These are phyloP conservation scores for Grigorovia humatica DNA, from an alignment of 805 yeast species.

Conservation along the genomic window DNA sequence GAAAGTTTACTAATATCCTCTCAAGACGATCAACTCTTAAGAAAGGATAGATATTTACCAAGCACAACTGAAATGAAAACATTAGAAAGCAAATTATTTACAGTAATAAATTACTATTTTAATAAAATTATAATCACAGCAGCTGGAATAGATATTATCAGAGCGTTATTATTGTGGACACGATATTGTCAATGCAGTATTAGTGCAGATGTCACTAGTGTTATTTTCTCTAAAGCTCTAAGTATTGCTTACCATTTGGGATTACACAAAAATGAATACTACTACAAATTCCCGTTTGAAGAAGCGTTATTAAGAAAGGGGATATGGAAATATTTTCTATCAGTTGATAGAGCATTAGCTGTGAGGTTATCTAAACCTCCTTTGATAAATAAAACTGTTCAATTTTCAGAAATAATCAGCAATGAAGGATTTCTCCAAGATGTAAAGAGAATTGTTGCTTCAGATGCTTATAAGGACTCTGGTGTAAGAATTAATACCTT, in stretches of 20 bases:
- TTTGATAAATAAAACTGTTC: conserved; percentile 4
- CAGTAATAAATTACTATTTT: conserved; percentile 38
- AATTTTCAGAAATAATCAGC: conserved; percentile 3
- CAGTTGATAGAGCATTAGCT: conserved; percentile 7
- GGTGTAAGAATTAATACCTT: not conserved
- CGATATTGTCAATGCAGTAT: conserved; percentile 24
- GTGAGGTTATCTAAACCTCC: conserved; percentile 8
- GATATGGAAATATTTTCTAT: conserved; percentile 36
- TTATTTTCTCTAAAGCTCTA: conserved; percentile 35
- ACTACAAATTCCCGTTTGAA: conserved; percentile 24
- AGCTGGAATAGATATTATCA: conserved; percentile 41
- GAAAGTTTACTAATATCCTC: conserved; percentile 5
- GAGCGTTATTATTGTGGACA: conserved; percentile 39
- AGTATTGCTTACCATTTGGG: conserved; percentile 47
- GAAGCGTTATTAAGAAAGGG: conserved; percentile 31
- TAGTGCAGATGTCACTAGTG: conserved; percentile 33
- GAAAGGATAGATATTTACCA: conserved; percentile 8
- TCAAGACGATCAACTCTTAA: conserved; percentile 2
- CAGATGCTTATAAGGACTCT: not conserved
- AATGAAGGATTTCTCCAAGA: conserved; percentile 6
- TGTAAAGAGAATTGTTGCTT: not conserved
- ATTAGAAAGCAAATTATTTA: conserved; percentile 20
- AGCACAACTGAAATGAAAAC: conserved; percentile 7
- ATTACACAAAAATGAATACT: conserved; percentile 39
- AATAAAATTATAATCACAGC: conserved; percentile 37